phyloP scores from a whole-genome alignment of 768 basidiomycete species.

The Naganishia antarctica region DNA sequence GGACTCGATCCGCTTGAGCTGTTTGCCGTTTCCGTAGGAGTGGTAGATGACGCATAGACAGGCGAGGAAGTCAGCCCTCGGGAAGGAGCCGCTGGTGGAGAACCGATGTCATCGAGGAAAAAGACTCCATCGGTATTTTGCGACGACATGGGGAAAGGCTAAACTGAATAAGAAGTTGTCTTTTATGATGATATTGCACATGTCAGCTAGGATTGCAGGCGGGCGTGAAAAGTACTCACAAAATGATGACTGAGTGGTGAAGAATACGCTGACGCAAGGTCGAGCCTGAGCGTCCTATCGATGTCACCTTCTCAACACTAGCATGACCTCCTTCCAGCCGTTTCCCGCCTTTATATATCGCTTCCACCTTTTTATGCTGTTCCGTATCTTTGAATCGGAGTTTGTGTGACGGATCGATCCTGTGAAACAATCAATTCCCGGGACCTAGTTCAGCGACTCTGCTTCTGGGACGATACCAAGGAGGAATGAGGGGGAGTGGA shows the following conservation, averaged over 20 bases:
- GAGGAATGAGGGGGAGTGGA: too few species aligned
- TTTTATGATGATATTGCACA: too few species aligned
- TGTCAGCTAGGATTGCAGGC: too few species aligned
- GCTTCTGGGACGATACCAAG: too few species aligned
- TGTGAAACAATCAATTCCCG: not conserved
- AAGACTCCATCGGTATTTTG: slow-evolving; percentile 22
- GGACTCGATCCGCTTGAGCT: slow-evolving; percentile 6
- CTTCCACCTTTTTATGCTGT: not conserved
- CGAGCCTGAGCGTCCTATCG: slow-evolving; percentile 1
- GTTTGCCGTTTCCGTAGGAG: slow-evolving; percentile 13
- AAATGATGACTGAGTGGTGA: too few species aligned
- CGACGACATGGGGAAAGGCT: slow-evolving; percentile 9
- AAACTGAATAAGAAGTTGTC: too few species aligned
- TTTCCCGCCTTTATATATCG: not conserved
- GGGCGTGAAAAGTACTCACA: too few species aligned
- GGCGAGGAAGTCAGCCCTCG: slow-evolving; percentile 4
- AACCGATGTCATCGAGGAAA: slow-evolving; percentile 21
- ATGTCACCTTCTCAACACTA: slow-evolving; percentile 7
- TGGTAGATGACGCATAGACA: not conserved
- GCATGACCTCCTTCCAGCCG: slow-evolving; percentile 5
- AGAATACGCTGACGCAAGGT: slow-evolving; percentile 15
- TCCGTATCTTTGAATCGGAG: not conserved
- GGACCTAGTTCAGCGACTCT: too few species aligned
- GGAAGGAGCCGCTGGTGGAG: slow-evolving; percentile 12
- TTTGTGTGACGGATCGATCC: not conserved